Evolutionary conservation across 768 basidiomycete genomes (phyloP).

Genomic region (Auriscalpium orientale): DNA sequence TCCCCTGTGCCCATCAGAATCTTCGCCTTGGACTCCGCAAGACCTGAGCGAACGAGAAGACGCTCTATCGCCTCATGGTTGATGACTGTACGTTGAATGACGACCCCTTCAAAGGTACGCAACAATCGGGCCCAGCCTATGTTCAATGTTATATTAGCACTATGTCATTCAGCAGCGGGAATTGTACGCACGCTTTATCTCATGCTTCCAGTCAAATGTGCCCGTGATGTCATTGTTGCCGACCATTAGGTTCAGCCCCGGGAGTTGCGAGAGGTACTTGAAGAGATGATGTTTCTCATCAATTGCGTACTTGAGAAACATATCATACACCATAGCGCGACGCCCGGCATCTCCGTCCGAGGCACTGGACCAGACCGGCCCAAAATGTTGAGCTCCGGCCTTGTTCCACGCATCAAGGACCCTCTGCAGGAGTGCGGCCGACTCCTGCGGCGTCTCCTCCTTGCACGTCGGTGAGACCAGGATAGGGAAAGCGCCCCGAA

Average conservation of each 20-base stretch:
- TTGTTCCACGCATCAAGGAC: neutral
- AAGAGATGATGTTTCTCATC: neutral
- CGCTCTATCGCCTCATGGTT: neutral
- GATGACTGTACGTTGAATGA: neutral
- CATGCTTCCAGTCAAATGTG: neutral
- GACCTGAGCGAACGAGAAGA: neutral
- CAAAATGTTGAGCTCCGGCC: neutral
- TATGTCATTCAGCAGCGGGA: neutral
- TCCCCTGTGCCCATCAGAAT: neutral
- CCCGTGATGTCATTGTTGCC: neutral
- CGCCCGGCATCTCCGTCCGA: neutral
- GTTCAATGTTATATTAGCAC: neutral
- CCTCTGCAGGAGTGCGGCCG: neutral
- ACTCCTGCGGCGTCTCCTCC: neutral
- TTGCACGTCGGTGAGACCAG: neutral
- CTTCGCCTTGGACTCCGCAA: neutral
- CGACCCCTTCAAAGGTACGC: neutral
- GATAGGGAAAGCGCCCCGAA: conserved; percentile 18
- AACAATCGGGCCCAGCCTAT: neutral
- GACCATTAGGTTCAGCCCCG: neutral
- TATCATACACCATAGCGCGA: neutral
- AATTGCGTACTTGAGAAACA: neutral
- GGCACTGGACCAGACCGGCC: neutral
- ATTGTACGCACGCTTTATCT: neutral
- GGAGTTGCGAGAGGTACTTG: neutral